phyloP scores from a whole-genome alignment of 225 moss, liverwort and hornwort species.

The Rhytidiadelphus loreus region DNA sequence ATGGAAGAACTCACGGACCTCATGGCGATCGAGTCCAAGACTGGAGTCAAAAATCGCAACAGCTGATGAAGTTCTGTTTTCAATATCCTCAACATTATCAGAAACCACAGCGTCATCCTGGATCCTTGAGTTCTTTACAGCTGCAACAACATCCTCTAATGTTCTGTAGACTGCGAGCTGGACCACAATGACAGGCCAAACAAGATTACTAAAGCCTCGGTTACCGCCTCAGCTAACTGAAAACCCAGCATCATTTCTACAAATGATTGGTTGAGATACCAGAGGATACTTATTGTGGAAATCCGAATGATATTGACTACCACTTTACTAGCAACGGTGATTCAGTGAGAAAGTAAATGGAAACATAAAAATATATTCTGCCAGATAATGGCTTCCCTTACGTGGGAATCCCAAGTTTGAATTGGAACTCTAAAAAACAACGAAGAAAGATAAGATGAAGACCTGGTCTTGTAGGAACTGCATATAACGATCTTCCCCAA shows the following conservation, averaged over 20 bases:
- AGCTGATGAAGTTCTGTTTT: conserved; percentile 50
- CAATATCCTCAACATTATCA: conserved; percentile 23
- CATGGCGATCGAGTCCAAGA: conserved; percentile 74
- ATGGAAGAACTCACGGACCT: conserved; percentile 29
- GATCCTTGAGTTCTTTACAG: conserved; percentile 33
- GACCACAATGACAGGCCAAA: conserved; percentile 19
- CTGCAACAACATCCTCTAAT: conserved; percentile 49
- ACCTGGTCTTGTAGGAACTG: conserved; percentile 93
- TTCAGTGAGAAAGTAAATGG: not conserved
- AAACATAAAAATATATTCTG: not conserved
- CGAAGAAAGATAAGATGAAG: not conserved
- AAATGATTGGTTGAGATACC: not conserved
- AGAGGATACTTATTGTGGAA: not conserved
- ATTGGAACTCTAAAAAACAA: not conserved
- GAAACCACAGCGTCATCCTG: not conserved
- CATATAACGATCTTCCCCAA: conserved; percentile 67
- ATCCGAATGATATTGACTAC: not conserved
- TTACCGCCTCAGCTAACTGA: not conserved
- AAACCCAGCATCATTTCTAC: not conserved
- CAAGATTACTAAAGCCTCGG: not conserved
- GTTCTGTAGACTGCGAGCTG: conserved; percentile 87
- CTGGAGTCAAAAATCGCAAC: conserved; percentile 44
- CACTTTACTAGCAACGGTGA: not conserved
- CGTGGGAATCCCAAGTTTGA: not conserved
- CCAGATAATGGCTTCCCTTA: not conserved